These are phyloP conservation scores for Cynanchum wilfordii DNA, from an alignment of 257 asterid genomes.

Conservation along the genomic window DNA sequence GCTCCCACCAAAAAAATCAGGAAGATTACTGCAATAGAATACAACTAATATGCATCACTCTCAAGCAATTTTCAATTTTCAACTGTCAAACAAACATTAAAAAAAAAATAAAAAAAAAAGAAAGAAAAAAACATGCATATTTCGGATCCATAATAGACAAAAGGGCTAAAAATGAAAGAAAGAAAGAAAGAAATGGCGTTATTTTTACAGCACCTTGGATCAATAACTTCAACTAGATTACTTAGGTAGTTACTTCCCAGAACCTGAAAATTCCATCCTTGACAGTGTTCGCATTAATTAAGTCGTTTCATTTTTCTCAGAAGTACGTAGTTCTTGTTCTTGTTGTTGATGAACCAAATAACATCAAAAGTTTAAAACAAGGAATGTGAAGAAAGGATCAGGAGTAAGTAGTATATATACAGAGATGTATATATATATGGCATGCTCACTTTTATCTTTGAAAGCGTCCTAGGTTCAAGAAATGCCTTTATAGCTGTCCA, in stretches of 20 bases:
- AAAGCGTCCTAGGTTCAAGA: slow-evolving; percentile 60
- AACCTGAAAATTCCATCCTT: slow-evolving; percentile 39
- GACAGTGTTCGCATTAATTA: neutral
- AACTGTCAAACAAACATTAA: no score
- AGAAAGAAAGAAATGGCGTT: neutral
- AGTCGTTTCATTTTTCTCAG: neutral
- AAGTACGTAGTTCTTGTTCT: neutral
- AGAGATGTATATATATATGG: no score
- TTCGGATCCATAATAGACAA: neutral
- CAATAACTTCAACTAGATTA: slow-evolving; percentile 52
- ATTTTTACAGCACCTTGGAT: slow-evolving; percentile 40
- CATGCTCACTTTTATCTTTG: slow-evolving; percentile 55
- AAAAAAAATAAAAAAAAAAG: no score
- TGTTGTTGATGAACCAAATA: neutral
- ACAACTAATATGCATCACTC: neutral
- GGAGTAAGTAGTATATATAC: neutral
- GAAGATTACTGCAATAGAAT: slow-evolving; percentile 47
- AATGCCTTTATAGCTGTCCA: slow-evolving; percentile 66
- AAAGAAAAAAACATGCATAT: neutral
- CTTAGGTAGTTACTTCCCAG: slow-evolving; percentile 61
- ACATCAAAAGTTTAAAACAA: neutral
- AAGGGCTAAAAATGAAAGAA: no score
- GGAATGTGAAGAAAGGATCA: slow-evolving; percentile 7
- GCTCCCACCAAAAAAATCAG: slow-evolving; percentile 62
- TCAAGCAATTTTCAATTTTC: no score